Evolutionary conservation across 2,329 filamentous ascomycete genomes (phyloP).

Genomic region (Aspergillus tamarii): DNA sequence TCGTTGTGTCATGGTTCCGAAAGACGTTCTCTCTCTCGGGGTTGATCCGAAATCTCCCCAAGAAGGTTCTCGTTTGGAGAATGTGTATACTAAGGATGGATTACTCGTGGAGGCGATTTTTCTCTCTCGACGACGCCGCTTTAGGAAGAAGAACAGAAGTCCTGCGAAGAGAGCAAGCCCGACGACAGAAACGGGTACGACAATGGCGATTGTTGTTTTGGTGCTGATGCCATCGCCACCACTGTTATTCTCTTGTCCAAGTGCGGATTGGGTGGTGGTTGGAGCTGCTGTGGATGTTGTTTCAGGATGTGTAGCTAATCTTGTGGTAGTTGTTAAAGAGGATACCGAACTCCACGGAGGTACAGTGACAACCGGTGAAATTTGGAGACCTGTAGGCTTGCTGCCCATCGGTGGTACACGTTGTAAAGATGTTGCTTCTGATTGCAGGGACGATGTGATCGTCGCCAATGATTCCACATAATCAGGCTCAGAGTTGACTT

Average conservation of each 20-base stretch:
- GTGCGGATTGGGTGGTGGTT: neutral
- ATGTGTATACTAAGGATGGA: constrained; percentile 1
- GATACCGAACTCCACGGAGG: neutral
- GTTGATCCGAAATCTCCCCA: constrained; percentile 2
- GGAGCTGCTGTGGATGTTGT: neutral
- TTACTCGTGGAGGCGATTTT: neutral
- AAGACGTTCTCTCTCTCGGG: neutral
- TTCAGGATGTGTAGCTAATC: neutral
- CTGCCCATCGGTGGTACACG: neutral
- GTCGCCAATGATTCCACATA: neutral
- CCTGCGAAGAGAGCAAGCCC: constrained; percentile 29
- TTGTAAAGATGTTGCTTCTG: neutral
- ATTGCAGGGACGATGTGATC: neutral
- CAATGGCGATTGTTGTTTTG: constrained; percentile 35
- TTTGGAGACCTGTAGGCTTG: neutral
- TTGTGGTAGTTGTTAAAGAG: neutral
- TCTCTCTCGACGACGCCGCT: constrained; percentile 24
- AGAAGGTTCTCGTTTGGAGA: constrained; percentile 14
- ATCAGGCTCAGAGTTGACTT: neutral
- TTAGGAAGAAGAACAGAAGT: constrained; percentile 30
- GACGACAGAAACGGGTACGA: constrained; percentile 36
- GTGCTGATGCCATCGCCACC: constrained; percentile 16
- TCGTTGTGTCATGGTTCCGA: neutral
- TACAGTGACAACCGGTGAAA: neutral
- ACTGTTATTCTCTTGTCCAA: neutral